Conservation (phyloP, 805 yeast genomes). For the Cyberlindnera maritima region DNA sequence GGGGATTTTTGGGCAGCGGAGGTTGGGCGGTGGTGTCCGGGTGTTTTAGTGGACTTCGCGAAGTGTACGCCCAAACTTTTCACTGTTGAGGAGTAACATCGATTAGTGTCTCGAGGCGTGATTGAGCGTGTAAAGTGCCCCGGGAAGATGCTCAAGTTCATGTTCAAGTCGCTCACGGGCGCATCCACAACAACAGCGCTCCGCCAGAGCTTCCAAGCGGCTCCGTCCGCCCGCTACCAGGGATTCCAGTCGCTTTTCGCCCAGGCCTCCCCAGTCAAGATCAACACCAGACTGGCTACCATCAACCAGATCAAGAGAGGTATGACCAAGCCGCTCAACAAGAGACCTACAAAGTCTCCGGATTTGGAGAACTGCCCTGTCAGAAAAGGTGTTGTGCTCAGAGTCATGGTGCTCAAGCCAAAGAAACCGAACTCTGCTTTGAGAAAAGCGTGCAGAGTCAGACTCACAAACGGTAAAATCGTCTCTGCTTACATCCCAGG, state of each 20-base stretch:
- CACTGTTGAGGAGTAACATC: not conserved
- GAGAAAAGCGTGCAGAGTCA: constrained; percentile 93
- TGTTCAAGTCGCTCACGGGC: constrained; percentile 26
- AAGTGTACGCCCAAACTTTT: not conserved
- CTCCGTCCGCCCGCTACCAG: constrained; percentile 6
- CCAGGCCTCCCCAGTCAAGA: constrained; percentile 18
- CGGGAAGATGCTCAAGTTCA: constrained; percentile 20
- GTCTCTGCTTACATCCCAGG: constrained; percentile 96
- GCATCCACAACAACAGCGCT: constrained; percentile 15
- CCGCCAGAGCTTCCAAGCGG: constrained; percentile 13
- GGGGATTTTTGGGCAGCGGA: no score
- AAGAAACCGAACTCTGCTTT: constrained; percentile 98
- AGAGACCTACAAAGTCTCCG: constrained; percentile 61
- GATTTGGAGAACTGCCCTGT: constrained; percentile 83
- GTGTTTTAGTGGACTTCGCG: not conserved
- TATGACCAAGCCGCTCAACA: constrained; percentile 48
- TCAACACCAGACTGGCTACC: constrained; percentile 47
- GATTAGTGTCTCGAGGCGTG: not conserved
- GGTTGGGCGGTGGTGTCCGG: no score
- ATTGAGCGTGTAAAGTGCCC: not conserved
- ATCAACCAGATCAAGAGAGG: constrained; percentile 77
- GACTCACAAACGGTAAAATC: constrained; percentile 84
- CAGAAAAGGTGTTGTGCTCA: constrained; percentile 86
- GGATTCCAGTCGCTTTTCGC: constrained; percentile 14
- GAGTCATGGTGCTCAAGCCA: constrained; percentile 94